phyloP scores from a whole-genome alignment of 805 yeast species.

The Zygosaccharomyces bisporus region DNA sequence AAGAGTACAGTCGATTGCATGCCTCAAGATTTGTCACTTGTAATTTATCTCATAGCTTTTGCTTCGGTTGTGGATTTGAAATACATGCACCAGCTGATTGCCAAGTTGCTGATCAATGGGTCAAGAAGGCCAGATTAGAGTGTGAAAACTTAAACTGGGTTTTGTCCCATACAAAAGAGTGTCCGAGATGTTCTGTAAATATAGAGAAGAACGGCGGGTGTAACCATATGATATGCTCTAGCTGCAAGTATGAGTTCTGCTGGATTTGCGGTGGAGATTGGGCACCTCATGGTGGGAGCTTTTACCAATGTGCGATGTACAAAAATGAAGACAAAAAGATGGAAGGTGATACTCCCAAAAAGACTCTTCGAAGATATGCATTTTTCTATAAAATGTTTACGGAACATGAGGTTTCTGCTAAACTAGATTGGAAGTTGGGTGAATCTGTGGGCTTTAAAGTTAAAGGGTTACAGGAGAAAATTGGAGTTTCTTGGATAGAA shows the following conservation, averaged over 20 bases:
- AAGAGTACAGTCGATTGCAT: constrained; percentile 29
- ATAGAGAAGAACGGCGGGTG: constrained; percentile 97
- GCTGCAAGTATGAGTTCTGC: constrained; percentile 78
- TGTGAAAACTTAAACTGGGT: constrained; percentile 89
- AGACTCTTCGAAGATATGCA: constrained; percentile 55
- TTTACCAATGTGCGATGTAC: constrained; percentile 65
- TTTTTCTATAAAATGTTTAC: constrained; percentile 72
- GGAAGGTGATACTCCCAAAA: constrained; percentile 35
- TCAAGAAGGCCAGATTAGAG: constrained; percentile 75
- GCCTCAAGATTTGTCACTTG: constrained; percentile 69
- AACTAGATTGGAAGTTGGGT: constrained; percentile 63
- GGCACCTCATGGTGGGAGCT: constrained; percentile 60
- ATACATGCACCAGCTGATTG: constrained; percentile 89
- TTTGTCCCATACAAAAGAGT: constrained; percentile 72
- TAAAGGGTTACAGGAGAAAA: constrained; percentile 57
- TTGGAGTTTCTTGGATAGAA: constrained; percentile 78
- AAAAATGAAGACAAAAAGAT: constrained; percentile 38
- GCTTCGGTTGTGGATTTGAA: constrained; percentile 69
- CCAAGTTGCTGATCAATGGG: constrained; percentile 63
- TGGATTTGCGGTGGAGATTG: constrained; percentile 88
- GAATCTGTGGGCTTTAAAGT: constrained; percentile 61
- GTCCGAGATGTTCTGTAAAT: constrained; percentile 74
- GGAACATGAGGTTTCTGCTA: constrained; percentile 72
- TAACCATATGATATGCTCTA: constrained; percentile 88
- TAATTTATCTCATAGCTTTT: constrained; percentile 62